A percentile compares a stretch with the other conserved stretches of the same genome.
Evolutionary conservation across 2,329 filamentous ascomycete species (phyloP).

Genomic region (Ascochyta koolunga): DNA sequence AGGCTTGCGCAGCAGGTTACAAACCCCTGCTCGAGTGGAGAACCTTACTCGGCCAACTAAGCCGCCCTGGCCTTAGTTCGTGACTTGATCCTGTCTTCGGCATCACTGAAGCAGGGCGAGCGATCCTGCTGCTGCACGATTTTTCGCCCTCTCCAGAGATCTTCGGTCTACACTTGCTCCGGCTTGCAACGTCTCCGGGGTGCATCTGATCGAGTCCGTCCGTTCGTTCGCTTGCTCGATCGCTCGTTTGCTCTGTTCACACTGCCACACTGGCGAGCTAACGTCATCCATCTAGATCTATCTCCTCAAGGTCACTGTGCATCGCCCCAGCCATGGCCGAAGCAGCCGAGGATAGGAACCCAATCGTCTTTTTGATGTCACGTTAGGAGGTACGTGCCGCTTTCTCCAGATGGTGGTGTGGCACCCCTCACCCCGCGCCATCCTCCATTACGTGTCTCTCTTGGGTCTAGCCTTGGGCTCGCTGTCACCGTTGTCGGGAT

Average conservation of each 20-base stretch:
- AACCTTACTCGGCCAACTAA: conserved; percentile 6
- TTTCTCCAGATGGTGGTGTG: conserved; percentile 18
- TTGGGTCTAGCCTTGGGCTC: conserved; percentile 14
- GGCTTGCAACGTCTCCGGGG: conserved; percentile 8
- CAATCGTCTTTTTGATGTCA: conserved; percentile 77
- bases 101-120: conserved; percentile 20
- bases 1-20: conserved; percentile 13
- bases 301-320: conserved; percentile 21
- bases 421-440: conserved; percentile 17
- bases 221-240: conserved; percentile 1
- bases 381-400: conserved; percentile 69
- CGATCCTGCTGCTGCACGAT: conserved; percentile 18
- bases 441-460: conserved; percentile 11
- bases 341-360: conserved; percentile 47
- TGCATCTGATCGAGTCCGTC: conserved; percentile 4
- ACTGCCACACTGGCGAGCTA: conserved; percentile 9
- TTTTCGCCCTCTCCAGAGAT: conserved; percentile 21
- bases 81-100: conserved; percentile 12
- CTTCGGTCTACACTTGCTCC: conserved; percentile 19
- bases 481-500: conserved; percentile 8
- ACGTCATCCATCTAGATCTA: conserved; percentile 29
- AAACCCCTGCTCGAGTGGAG: conserved; percentile 10
- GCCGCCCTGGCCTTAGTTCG: background rate
- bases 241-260: conserved; percentile 11
- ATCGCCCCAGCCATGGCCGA: conserved; percentile 46